These are phyloP conservation scores for Pichia cabralensis DNA, from an alignment of 805 yeast genomes.

Conservation along the genomic window DNA sequence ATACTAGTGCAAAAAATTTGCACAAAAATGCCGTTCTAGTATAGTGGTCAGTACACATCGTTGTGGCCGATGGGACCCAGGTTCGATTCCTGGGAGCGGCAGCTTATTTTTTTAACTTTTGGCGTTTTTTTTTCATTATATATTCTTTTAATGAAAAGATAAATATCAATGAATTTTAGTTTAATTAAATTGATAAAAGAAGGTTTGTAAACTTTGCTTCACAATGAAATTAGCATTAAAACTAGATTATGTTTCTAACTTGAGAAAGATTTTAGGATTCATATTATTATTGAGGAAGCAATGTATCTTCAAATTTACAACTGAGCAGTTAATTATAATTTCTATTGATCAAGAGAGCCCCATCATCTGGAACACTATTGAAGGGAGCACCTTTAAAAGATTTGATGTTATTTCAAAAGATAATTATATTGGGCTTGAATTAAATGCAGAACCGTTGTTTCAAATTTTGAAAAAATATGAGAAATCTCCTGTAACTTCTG, in stretches of 20 bases:
- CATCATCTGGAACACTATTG: slow-evolving; percentile 57
- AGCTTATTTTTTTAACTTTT: not conserved
- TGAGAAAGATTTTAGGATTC: slow-evolving; percentile 18
- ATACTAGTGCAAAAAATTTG: no score
- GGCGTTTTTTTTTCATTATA: not conserved
- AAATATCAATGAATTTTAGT: no score
- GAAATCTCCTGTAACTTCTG: slow-evolving; percentile 36
- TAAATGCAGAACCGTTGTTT: slow-evolving; percentile 49
- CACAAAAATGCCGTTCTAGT: slow-evolving; percentile 13
- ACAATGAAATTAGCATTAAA: slow-evolving; percentile 22
- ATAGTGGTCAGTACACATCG: slow-evolving; percentile 18
- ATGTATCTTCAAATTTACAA: slow-evolving; percentile 49
- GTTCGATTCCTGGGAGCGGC: slow-evolving; percentile 19
- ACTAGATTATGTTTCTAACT: slow-evolving; percentile 15
- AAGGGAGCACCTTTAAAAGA: slow-evolving; percentile 35
- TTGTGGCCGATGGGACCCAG: slow-evolving; percentile 19
- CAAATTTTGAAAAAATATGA: slow-evolving; percentile 52
- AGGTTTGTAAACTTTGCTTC: no score
- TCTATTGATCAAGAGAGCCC: slow-evolving; percentile 48
- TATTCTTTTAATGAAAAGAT: not conserved
- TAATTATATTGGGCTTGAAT: slow-evolving; percentile 47
- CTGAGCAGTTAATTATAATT: slow-evolving; percentile 37
- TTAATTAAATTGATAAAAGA: not conserved
- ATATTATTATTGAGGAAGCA: slow-evolving; percentile 37
- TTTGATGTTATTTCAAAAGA: slow-evolving; percentile 44